phyloP scores from a whole-genome alignment of 2,329 filamentous ascomycete species.

The Blumeriella jaapii region DNA sequence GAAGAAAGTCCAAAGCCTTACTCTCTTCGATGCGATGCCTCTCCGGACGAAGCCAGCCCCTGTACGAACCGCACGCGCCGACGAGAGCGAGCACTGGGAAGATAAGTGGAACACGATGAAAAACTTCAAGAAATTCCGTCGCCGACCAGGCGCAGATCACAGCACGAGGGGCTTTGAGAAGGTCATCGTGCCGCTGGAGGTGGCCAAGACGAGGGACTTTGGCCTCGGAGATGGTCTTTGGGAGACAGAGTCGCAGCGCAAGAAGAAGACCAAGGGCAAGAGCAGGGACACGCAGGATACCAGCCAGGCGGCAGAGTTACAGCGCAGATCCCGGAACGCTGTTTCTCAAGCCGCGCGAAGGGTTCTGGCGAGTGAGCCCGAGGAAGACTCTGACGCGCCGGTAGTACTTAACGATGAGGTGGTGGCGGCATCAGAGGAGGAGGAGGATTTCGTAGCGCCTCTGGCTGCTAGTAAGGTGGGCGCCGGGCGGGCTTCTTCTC shows the following conservation, averaged over 20 bases:
- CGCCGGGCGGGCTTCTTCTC: too few species aligned
- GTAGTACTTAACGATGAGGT: background rate
- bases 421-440: constrained; percentile 10
- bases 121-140: constrained; percentile 86
- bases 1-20: constrained; percentile 59
- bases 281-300: constrained; percentile 9
- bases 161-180: constrained; percentile 25
- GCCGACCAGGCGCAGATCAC: constrained; percentile 36
- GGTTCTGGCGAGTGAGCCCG: constrained; percentile 5
- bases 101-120: constrained; percentile 85
- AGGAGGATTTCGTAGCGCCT: too few species aligned
- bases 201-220: constrained; percentile 44
- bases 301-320: constrained; percentile 8
- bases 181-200: constrained; percentile 50
- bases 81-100: constrained; percentile 61
- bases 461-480: too few species aligned
- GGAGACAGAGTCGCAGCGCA: constrained; percentile 27
- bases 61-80: constrained; percentile 23
- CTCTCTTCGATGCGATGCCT: constrained; percentile 67
- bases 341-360: constrained; percentile 5
- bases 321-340: constrained; percentile 3
- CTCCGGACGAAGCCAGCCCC: constrained; percentile 32
- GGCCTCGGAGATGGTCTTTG: constrained; percentile 50
- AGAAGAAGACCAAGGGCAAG: constrained; percentile 26
- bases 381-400: constrained; percentile 4